Evolutionary conservation across 257 asterid species (phyloP).

Genomic region (Nicotiana sylvestris): DNA sequence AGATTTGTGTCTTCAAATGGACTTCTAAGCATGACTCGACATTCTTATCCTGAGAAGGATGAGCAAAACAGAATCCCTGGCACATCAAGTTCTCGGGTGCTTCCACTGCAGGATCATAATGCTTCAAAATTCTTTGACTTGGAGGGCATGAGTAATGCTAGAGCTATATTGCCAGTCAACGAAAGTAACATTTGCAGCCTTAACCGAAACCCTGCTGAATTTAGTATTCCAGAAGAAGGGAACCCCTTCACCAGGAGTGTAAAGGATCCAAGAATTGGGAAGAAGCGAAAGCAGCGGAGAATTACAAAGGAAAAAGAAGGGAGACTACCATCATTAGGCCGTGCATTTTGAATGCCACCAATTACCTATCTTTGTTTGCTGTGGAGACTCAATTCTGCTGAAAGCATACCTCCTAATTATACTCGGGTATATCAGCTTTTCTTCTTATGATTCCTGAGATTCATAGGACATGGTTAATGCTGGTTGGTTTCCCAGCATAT

Average conservation of each 20-base stretch:
- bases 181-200: conserved; percentile 20
- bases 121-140: conserved; percentile 11
- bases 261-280: conserved; percentile 40
- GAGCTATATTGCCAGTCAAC: conserved; percentile 8
- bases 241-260: conserved; percentile 47
- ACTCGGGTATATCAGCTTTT: conserved; percentile 6
- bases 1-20: conserved; percentile 13
- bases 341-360: background rate
- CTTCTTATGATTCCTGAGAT: background rate
- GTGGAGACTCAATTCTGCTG: background rate
- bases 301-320: conserved; percentile 21
- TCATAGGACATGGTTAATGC: background rate
- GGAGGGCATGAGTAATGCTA: conserved; percentile 2
- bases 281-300: conserved; percentile 36
- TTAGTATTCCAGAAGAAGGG: conserved; percentile 48
- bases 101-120: conserved; percentile 4
- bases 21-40: conserved; percentile 3
- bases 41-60: conserved; percentile 14
- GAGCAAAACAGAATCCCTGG: conserved; percentile 9
- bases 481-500: background rate
- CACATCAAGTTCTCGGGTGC: conserved; percentile 9
- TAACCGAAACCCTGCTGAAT: conserved; percentile 81
- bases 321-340: conserved; percentile 16
- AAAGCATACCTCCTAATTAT: background rate
- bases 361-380: background rate